A percentile compares a stretch with the other conserved stretches of the same genome.
Conservation (phyloP, 1,284 basidiomycete genomes). For the Pseudozyma tsukubaensis region DNA sequence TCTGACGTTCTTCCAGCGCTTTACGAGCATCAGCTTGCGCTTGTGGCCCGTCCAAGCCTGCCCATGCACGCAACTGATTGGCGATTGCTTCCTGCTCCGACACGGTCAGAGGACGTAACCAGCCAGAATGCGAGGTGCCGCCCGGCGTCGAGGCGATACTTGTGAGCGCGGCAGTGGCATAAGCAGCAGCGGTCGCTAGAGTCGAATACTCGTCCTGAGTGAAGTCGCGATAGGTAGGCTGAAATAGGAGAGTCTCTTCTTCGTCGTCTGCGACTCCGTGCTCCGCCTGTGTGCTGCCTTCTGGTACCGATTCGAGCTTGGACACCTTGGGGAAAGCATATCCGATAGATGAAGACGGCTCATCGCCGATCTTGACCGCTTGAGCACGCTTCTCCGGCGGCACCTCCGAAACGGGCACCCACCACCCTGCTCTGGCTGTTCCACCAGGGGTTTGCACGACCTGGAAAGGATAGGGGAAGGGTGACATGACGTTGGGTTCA, state of each 20-base stretch:
- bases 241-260: conserved; percentile 44
- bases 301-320: conserved; percentile 19
- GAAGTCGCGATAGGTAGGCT: conserved; percentile 54
- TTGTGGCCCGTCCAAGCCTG: conserved; percentile 63
- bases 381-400: conserved; percentile 37
- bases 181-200: conserved; percentile 60
- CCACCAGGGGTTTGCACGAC: conserved; percentile 62
- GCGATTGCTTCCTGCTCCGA: conserved; percentile 55
- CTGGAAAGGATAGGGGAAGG: conserved; percentile 57
- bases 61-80: conserved; percentile 57
- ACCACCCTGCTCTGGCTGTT: conserved; percentile 59
- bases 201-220: conserved; percentile 55
- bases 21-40: conserved; percentile 54
- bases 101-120: conserved; percentile 45
- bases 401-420: conserved; percentile 55
- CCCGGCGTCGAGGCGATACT: conserved; percentile 47
- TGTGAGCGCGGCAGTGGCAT: conserved; percentile 61
- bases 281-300: conserved; percentile 6
- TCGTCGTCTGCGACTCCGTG: conserved; percentile 12
- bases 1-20: conserved; percentile 51
- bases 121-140: conserved; percentile 19
- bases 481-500: conserved; percentile 49
- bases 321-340: not conserved
- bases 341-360: not conserved
- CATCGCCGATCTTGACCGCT: conserved; percentile 32